Conservation (phyloP, 768 basidiomycete genomes). For the Pholiota molesta region DNA sequence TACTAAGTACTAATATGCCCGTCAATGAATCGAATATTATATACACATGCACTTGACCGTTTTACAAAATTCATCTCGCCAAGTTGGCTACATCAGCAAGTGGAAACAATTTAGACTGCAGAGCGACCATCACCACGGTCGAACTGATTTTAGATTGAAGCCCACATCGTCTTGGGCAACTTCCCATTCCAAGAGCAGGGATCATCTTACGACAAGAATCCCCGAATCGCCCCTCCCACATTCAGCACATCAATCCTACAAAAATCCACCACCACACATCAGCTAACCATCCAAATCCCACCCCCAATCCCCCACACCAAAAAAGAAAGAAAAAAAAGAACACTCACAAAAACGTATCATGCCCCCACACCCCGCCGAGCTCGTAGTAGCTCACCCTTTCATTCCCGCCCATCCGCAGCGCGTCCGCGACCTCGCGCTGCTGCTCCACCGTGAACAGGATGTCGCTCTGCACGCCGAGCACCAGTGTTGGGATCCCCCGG, state of each 20-base stretch:
- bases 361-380: slow-evolving; percentile 98
- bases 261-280: background rate
- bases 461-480: slow-evolving; percentile 96
- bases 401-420: slow-evolving; percentile 89
- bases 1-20: too few relatives aligned
- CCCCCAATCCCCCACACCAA: background rate
- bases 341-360: slow-evolving; percentile 93
- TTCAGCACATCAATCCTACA: slow-evolving; percentile 81
- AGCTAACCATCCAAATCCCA: slow-evolving; percentile 6
- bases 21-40: too few relatives aligned
- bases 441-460: slow-evolving; percentile 97
- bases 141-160: too few relatives aligned
- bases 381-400: slow-evolving; percentile 92
- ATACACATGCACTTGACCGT: too few relatives aligned
- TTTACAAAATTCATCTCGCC: too few relatives aligned
- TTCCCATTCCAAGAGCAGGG: too few relatives aligned
- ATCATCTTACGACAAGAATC: slow-evolving; percentile 68
- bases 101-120: too few relatives aligned
- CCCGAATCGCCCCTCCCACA: slow-evolving; percentile 89
- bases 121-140: too few relatives aligned
- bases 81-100: too few relatives aligned
- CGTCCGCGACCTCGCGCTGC: slow-evolving; percentile 93
- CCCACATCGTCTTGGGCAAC: too few relatives aligned
- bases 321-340: slow-evolving; percentile 2
- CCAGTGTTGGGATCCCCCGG: slow-evolving; percentile 73